Evolutionary conservation across 305 asterid species (phyloP), one percentile per base, ranked within the genome.

Genomic region (Solanum aculeatissimum): DNA sequence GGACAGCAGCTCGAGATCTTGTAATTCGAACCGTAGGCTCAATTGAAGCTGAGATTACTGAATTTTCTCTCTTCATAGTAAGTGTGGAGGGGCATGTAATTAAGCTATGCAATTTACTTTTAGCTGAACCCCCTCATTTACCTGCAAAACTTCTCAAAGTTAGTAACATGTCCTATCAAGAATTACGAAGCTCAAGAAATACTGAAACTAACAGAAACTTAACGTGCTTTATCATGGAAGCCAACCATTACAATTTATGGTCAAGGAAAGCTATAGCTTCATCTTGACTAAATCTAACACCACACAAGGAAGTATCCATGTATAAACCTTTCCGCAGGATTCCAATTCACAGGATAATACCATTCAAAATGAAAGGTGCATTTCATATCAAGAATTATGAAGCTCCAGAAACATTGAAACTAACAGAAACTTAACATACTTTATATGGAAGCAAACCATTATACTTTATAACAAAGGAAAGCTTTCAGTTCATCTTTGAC

Each of bases 1-100:
- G 15, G 9, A 38, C 58, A 77, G 83, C 83, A 62, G 86, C 80
- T 19, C 85, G 72, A 66, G 90, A 53, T 72, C 90, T 85, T 70
- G 90, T 87, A 11, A 83, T 62, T 62, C 84, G 85, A 85, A 74
- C 88, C 57, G 18, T 49, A 55, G 81, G 85, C 80, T 25, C 83
- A 19, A 35, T 79, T 57, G 63, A 47, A 43, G 85, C 51, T 47
- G 85, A 53, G 55, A 43, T 70, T 15, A 43, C 84, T 60, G 79
- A 54, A 75, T 74, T 84, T 53, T 81, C 77, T 86, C 83, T 85
- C 74, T 80, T 53, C 90, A 87, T 87, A 23, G 19, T 40, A n/a
- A 49, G 83, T 78, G 21, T 23, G 12, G 68, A 5, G 51, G 43
- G 83, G 65, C 0, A 32, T 32, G 49, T 32, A 54, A 18, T 29